A percentile compares a stretch with the other conserved stretches of the same genome.
Evolutionary conservation across 805 yeast species (phyloP).

Genomic region (Ogataea ganodermae): DNA sequence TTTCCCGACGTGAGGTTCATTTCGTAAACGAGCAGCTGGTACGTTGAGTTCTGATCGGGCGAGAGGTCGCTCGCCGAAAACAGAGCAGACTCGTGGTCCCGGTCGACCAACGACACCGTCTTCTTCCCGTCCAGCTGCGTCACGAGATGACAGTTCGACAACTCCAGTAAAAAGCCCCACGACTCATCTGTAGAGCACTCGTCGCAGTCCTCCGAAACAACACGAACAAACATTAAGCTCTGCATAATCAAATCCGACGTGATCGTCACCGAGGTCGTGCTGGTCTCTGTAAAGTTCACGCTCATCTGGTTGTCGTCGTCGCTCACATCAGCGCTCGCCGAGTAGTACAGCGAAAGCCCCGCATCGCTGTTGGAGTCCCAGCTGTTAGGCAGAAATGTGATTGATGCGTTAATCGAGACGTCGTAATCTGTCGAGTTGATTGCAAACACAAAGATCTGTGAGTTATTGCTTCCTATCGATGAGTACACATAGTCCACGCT

Average conservation of each 20-base stretch:
- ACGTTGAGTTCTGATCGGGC: constrained; percentile 4
- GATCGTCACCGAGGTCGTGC: not conserved
- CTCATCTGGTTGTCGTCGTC: not conserved
- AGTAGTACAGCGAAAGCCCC: constrained; percentile 9
- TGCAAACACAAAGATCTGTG: constrained; percentile 16
- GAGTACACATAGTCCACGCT: constrained; percentile 5
- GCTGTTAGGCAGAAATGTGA: constrained; percentile 4
- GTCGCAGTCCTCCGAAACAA: constrained; percentile 27
- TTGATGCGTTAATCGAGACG: constrained; percentile 3
- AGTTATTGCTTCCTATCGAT: constrained; percentile 14
- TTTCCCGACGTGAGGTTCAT: constrained; percentile 45
- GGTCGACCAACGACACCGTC: constrained; percentile 61
- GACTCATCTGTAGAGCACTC: constrained; percentile 20
- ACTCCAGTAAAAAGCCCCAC: constrained; percentile 69
- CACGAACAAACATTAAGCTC: constrained; percentile 10
- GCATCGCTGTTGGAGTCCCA: constrained; percentile 6
- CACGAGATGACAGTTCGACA: constrained; percentile 59
- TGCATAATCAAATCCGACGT: not conserved
- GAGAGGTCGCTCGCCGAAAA: constrained; percentile 31
- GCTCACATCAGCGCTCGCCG: constrained; percentile 11
- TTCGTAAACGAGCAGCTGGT: constrained; percentile 20
- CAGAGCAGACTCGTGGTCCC: constrained; percentile 68
- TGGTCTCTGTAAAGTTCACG: constrained; percentile 5
- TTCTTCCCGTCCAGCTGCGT: constrained; percentile 67
- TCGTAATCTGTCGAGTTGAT: constrained; percentile 5